Evolutionary conservation across 441 rosid genomes (phyloP).

Genomic region (Gossypium schwendimanii): DNA sequence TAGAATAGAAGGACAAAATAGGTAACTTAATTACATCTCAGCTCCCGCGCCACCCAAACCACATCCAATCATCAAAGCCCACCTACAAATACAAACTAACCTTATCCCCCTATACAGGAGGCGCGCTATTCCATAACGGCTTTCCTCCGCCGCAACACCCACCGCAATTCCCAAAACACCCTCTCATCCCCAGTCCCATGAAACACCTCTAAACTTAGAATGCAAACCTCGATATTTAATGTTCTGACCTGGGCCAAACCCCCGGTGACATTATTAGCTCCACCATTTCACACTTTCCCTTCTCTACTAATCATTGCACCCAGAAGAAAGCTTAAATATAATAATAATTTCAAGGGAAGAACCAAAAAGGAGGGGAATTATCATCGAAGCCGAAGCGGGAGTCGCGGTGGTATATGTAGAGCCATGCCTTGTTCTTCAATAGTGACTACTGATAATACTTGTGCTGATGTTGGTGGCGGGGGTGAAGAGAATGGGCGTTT

Average conservation of each 20-base stretch:
- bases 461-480: conserved; percentile 20
- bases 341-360: neutral
- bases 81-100: neutral
- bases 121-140: neutral
- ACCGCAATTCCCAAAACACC: conserved; percentile 30
- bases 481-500: conserved; percentile 49
- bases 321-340: conserved; percentile 6
- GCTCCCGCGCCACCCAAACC: conserved; percentile 23
- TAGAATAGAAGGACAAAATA: conserved; percentile 8
- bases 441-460: conserved; percentile 25
- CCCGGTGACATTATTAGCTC: neutral
- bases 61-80: conserved; percentile 12
- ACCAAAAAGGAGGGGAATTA: conserved; percentile 6
- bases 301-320: conserved; percentile 2
- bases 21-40: conserved; percentile 14
- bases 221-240: conserved; percentile 25
- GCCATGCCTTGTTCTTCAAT: conserved; percentile 67
- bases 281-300: neutral
- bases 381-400: conserved; percentile 2
- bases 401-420: conserved; percentile 23
- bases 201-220: neutral
- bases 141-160: conserved; percentile 5
- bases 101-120: conserved; percentile 14
- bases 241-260: conserved; percentile 8
- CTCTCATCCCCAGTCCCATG: neutral